Base-by-base conservation (phyloP, 2,329 filamentous ascomycete genomes). In the Sclerotinia glacialis region DNA sequence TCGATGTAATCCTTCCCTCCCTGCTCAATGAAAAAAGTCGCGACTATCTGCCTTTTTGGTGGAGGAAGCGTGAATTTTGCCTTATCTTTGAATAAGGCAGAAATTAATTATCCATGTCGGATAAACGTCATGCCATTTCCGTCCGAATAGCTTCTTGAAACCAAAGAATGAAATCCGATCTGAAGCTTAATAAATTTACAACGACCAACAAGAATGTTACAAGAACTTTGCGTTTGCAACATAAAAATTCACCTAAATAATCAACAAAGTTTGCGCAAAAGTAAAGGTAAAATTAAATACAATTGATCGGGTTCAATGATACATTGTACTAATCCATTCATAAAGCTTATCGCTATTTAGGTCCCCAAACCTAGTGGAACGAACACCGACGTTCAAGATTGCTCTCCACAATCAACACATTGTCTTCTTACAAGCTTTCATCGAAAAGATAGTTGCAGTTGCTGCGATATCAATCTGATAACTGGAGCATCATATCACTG, bases 101-200 rank as follows among this genome's bases (percentile, higher is more conserved):
- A 3, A 60, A 52, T 60, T 34, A 44, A 60, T 37, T 50, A 40
- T 28, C 31, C 31, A 47, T 55, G 21, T 16, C 37, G 52, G 52
- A 56, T 50, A 40, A 65, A 52, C 40, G 64, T 59, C 31, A 46
- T 52, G 61, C 52, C 60, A 37, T 44, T 34, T 31, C 52, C 52
- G 52, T 59, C 62, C 44, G 62, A 67, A 67, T 67, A 67, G 61
- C 65, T 64, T 67, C 65, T 65, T 67, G 14, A 49, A 50, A 47
- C 44, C 28, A 23, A 63, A 28, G 63, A 65, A 58, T n/a, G 50
- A 64, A 37, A 47, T 46, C 50, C 61, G 40, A 63, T 23, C 16
- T 54, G 46, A 53, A 54, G 60, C 34, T 64, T 64, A 34, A 31
- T 64, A 34, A 31, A 44, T 37, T 31, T 23, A 46, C 23, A 63